Percentiles rank a stretch among this genome's conserved stretches.
phyloP scores from a whole-genome alignment of 2,329 filamentous ascomycete genomes.

The Chaetothyriales sp. region DNA sequence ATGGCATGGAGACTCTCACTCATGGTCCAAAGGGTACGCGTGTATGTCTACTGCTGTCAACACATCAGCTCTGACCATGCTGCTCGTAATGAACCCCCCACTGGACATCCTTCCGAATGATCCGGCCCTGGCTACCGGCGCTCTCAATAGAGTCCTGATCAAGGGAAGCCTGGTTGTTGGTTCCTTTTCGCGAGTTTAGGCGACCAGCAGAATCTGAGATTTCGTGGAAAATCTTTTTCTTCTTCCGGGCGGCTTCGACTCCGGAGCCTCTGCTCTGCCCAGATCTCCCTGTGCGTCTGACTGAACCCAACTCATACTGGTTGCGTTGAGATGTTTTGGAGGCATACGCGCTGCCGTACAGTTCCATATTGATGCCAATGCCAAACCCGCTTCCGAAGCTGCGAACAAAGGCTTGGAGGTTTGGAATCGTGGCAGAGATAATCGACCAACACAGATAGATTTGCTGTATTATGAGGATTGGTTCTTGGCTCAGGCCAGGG shows the following conservation, averaged over 20 bases:
- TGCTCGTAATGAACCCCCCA: conserved; percentile 13
- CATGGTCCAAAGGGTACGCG: too few species aligned
- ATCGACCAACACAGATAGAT: conserved; percentile 28
- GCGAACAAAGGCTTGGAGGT: conserved; percentile 28
- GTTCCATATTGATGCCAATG: conserved; percentile 5
- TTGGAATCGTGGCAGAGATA: conserved; percentile 28
- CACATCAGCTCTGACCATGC: too few species aligned
- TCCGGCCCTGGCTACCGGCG: conserved; percentile 12
- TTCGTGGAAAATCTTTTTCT: too few species aligned
- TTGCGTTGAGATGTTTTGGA: background rate
- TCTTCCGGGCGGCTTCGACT: too few species aligned
- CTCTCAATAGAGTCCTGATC: conserved; percentile 13
- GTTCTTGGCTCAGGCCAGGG: conserved; percentile 20
- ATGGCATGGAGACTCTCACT: too few species aligned
- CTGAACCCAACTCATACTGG: conserved; percentile 5
- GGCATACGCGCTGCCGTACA: background rate
- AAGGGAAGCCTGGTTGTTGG: background rate
- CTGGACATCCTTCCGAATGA: conserved; percentile 14
- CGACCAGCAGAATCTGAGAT: background rate
- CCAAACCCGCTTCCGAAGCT: conserved; percentile 28
- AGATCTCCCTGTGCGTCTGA: conserved; percentile 3
- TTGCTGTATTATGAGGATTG: conserved; percentile 24
- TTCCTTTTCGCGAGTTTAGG: background rate
- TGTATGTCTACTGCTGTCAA: too few species aligned
- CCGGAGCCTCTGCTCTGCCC: background rate